Percentiles rank a stretch among this genome's conserved stretches.
Evolutionary conservation across 768 basidiomycete species (phyloP).

Genomic region (Hortiboletus campestris): DNA sequence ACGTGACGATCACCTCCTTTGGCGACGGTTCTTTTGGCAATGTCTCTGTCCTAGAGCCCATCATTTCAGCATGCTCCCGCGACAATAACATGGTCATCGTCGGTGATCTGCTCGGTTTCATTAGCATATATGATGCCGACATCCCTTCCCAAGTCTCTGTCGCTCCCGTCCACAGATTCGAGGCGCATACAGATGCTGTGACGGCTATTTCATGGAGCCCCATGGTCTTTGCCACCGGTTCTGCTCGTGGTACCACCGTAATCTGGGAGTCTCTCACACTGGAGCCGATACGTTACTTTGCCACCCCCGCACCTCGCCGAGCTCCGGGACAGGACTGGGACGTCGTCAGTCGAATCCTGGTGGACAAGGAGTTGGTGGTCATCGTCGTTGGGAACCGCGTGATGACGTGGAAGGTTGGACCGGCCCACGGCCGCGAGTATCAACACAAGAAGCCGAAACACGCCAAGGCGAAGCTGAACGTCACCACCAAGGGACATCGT

Average conservation of each 20-base stretch:
- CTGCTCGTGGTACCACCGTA: constrained; percentile 53
- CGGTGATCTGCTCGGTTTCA: constrained; percentile 64
- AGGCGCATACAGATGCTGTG: constrained; percentile 65
- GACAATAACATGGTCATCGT: constrained; percentile 53
- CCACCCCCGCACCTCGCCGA: constrained; percentile 42
- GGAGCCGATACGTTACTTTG: constrained; percentile 52
- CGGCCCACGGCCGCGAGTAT: constrained; percentile 31
- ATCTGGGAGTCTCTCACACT: constrained; percentile 71
- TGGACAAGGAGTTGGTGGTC: constrained; percentile 55
- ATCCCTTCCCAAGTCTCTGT: constrained; percentile 14
- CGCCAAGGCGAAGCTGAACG: constrained; percentile 25
- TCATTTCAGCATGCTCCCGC: constrained; percentile 39
- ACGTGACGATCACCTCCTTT: constrained; percentile 41
- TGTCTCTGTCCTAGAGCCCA: constrained; percentile 49
- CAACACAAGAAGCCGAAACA: constrained; percentile 35
- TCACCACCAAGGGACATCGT: constrained; percentile 47
- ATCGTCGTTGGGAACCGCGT: constrained; percentile 60
- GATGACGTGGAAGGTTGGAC: constrained; percentile 66
- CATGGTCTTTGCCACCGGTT: constrained; percentile 63
- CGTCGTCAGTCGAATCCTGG: constrained; percentile 53
- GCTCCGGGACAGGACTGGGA: constrained; percentile 37
- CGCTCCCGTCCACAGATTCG: constrained; percentile 47
- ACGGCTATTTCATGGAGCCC: constrained; percentile 64
- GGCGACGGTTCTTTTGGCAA: constrained; percentile 52
- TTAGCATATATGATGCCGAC: constrained; percentile 60